Percentiles rank a stretch among this genome's conserved stretches.
Conservation (phyloP, 352 stramenopile genomes). For the Thalassiosira exigua region DNA sequence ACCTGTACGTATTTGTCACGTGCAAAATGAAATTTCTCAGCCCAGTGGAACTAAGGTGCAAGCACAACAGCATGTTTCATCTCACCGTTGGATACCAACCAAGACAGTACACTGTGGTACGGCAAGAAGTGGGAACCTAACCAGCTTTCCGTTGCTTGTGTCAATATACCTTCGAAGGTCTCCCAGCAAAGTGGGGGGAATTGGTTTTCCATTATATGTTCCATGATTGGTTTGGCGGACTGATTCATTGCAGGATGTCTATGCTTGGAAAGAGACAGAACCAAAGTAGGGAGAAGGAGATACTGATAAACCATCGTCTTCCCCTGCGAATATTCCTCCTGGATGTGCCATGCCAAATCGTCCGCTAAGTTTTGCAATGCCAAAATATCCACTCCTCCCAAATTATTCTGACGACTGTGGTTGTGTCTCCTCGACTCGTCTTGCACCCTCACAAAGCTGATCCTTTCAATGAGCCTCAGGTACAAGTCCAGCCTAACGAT, state of each 20-base stretch:
- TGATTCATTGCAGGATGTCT: slow-evolving; percentile 34
- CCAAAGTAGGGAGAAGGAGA: slow-evolving; percentile 57
- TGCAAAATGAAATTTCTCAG: no score
- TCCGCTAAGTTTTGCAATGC: slow-evolving; percentile 46
- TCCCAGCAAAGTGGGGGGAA: slow-evolving; percentile 51
- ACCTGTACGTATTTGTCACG: no score
- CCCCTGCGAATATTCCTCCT: slow-evolving; percentile 39
- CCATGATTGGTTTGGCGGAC: slow-evolving; percentile 53
- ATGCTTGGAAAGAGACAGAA: slow-evolving; percentile 46
- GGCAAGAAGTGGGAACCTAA: slow-evolving; percentile 58
- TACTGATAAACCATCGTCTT: slow-evolving; percentile 44
- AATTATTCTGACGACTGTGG: no score
- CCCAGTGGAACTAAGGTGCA: neutral
- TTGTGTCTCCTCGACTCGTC: neutral
- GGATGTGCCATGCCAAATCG: slow-evolving; percentile 37
- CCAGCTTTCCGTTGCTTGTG: neutral
- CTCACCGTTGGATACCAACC: slow-evolving; percentile 42
- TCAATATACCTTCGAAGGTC: slow-evolving; percentile 60
- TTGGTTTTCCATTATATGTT: slow-evolving; percentile 60
- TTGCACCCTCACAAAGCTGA: neutral
- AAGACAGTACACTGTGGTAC: slow-evolving; percentile 55
- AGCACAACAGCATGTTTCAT: no score
- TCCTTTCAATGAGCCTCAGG: slow-evolving; percentile 11
- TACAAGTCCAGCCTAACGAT: slow-evolving; percentile 31
- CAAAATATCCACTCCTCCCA: slow-evolving; percentile 1